Evolutionary conservation across 805 yeast genomes (phyloP).

Genomic region (Metschnikowia kunwiensis): DNA sequence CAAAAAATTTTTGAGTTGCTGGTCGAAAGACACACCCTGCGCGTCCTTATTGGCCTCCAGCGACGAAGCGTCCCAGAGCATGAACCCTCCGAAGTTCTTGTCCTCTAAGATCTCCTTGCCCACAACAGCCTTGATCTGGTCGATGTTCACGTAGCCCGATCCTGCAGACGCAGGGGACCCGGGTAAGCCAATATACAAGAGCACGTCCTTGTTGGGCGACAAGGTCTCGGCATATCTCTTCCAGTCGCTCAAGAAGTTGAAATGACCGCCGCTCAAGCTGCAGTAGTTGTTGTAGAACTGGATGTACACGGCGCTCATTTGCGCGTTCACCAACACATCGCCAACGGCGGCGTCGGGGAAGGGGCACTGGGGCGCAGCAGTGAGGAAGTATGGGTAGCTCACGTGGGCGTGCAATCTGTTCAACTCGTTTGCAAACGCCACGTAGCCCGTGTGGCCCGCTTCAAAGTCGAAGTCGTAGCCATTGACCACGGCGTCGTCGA

Average conservation of each 20-base stretch:
- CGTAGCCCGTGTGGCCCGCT: constrained; percentile 9
- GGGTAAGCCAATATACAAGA: constrained; percentile 74
- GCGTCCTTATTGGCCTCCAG: constrained; percentile 43
- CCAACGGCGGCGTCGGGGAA: constrained; percentile 66
- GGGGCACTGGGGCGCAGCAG: constrained; percentile 89
- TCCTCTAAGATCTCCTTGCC: constrained; percentile 10
- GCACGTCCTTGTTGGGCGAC: constrained; percentile 68
- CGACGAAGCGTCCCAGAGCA: constrained; percentile 82
- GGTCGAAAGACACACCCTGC: constrained; percentile 11
- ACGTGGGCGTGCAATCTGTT: constrained; percentile 10
- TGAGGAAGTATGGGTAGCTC: constrained; percentile 21
- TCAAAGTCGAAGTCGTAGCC: constrained; percentile 72
- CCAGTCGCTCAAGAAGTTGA: constrained; percentile 69
- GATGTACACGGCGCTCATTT: constrained; percentile 75
- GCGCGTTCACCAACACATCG: constrained; percentile 42
- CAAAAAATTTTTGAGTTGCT: constrained; percentile 11
- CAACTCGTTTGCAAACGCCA: constrained; percentile 39
- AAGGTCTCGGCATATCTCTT: constrained; percentile 51
- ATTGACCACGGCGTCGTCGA: constrained; percentile 60
- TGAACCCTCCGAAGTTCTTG: constrained; percentile 59
- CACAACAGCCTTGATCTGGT: constrained; percentile 20
- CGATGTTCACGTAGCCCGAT: constrained; percentile 46
- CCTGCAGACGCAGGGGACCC: constrained; percentile 49
- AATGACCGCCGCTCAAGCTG: constrained; percentile 35
- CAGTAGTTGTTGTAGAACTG: constrained; percentile 89